phyloP scores from a whole-genome alignment of 495 filamentous ascomycete genomes.

The Viridothelium virens region DNA sequence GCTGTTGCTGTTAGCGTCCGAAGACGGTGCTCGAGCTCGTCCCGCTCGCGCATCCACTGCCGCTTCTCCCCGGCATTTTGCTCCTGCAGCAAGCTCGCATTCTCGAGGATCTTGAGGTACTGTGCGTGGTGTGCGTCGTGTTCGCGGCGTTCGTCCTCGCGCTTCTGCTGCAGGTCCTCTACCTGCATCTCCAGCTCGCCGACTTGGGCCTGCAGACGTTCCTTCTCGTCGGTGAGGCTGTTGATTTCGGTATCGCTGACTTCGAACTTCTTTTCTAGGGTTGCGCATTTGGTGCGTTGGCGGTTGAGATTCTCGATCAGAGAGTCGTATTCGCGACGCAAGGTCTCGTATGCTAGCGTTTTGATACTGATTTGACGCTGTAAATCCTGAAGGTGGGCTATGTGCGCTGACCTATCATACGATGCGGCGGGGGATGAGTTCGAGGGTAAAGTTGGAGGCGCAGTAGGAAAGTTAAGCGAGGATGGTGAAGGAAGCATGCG shows the following conservation, averaged over 20 bases:
- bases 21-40: slow-evolving; percentile 28
- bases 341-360: slow-evolving; percentile 40
- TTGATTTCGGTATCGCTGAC: slow-evolving; percentile 44
- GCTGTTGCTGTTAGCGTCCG: not conserved
- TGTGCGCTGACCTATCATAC: slow-evolving; percentile 31
- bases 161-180: slow-evolving; percentile 36
- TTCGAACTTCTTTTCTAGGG: slow-evolving; percentile 42
- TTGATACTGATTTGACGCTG: slow-evolving; percentile 46
- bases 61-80: slow-evolving; percentile 36
- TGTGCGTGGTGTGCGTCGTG: slow-evolving; percentile 36
- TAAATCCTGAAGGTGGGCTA: slow-evolving; percentile 39
- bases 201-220: slow-evolving; percentile 37
- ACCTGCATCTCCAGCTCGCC: slow-evolving; percentile 36
- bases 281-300: slow-evolving; percentile 37
- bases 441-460: slow-evolving; percentile 21
- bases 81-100: slow-evolving; percentile 38
- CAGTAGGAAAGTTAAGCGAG: slow-evolving; percentile 6
- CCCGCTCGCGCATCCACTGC: slow-evolving; percentile 35
- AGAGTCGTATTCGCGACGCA: slow-evolving; percentile 42
- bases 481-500: slow-evolving; percentile 1
- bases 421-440: slow-evolving; percentile 27
- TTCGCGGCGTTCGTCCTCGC: slow-evolving; percentile 36
- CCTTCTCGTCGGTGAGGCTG: slow-evolving; percentile 39
- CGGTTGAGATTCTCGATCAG: slow-evolving; percentile 41
- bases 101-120: slow-evolving; percentile 43